Percentiles rank a stretch among this genome's conserved stretches.
phyloP scores from a whole-genome alignment of 2,329 filamentous ascomycete species.

The Fusarium equiseti region DNA sequence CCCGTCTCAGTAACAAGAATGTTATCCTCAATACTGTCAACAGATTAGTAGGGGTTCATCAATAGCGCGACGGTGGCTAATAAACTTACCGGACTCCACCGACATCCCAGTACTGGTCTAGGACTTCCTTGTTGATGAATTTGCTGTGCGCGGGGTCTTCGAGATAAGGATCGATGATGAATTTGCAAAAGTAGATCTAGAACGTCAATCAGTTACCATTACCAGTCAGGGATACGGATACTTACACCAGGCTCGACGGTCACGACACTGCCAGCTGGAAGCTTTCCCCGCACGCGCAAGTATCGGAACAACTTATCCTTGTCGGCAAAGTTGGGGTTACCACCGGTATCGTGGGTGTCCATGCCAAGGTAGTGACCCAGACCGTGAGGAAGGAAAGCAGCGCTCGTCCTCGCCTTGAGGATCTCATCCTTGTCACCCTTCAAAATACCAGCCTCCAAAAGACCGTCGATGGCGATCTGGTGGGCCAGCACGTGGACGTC shows the following conservation, averaged over 20 bases:
- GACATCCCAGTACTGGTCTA: constrained; percentile 85
- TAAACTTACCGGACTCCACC: constrained; percentile 74
- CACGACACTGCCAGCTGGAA: constrained; percentile 85
- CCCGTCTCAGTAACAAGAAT: constrained; percentile 77
- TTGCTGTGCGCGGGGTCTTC: constrained; percentile 77
- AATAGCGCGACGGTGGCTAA: constrained; percentile 13
- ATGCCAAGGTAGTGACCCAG: constrained; percentile 92
- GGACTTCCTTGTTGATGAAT: constrained; percentile 79
- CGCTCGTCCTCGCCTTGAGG: constrained; percentile 80
- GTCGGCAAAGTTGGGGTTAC: constrained; percentile 82
- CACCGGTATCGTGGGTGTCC: constrained; percentile 90
- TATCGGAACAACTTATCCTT: constrained; percentile 88
- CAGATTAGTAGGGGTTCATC: constrained; percentile 37
- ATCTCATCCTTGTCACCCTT: constrained; percentile 77
- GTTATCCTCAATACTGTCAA: constrained; percentile 72
- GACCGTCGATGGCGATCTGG: constrained; percentile 82
- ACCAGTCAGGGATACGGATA: constrained; percentile 25
- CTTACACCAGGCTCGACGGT: constrained; percentile 93
- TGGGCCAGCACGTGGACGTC: constrained; percentile 85
- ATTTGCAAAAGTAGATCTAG: constrained; percentile 89
- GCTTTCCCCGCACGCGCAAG: constrained; percentile 78
- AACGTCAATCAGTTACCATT: constrained; percentile 1
- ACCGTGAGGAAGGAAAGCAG: constrained; percentile 92
- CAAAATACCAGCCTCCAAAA: constrained; percentile 81
- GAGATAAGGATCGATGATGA: constrained; percentile 86